Evolutionary conservation across 306 rosid species (phyloP), one percentile per base, ranked within the genome.

Genomic region (Citrullus mucosospermus): DNA sequence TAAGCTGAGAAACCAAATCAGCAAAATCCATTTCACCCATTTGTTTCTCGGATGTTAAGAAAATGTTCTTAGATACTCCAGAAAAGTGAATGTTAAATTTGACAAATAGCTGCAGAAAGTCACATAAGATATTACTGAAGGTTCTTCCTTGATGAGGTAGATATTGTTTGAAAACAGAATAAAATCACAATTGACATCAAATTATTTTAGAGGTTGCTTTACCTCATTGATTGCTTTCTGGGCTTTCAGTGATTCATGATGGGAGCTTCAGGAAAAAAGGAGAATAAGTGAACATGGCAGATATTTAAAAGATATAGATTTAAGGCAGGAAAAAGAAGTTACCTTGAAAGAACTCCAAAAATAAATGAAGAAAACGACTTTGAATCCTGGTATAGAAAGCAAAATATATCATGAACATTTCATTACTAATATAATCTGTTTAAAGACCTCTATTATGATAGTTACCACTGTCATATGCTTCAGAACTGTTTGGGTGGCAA

Each of bases 171-270:
- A 81, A 22, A 59, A 78, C 13, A 48, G 54, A 80, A 22, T 54
- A 57, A 53, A 82, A 38, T 68, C 80, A 30, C 75, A 53, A 84
- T 53, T 32, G 13, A 39, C 60, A 62, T 50, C 32, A 18, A 65
- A 39, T 82, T 82, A 57, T 83, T 81, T 77, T 63, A 67, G 67
- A 22, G 60, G 56, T 67, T 59, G 80, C 77, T 74, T 85, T 91
- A 95, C 99, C 99, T 91, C 98, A 85, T 86, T 95, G 82, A 95
- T 92, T 80, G 93, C 92, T 86, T 95, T 95, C 88, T 95, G 99
- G 66, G 93, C 83, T 90, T 95, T 95, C 91, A 95, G 84, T 71
- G 99, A 95, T 78, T 89, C 99, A 77, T 95, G 99, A 87, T 95
- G 99, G 65, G 99, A 92, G 84, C 99, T 95, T 80, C 89, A 90